phyloP scores from a whole-genome alignment of 192 early-diverging fungal species.

The Backusella tuberculispora region DNA sequence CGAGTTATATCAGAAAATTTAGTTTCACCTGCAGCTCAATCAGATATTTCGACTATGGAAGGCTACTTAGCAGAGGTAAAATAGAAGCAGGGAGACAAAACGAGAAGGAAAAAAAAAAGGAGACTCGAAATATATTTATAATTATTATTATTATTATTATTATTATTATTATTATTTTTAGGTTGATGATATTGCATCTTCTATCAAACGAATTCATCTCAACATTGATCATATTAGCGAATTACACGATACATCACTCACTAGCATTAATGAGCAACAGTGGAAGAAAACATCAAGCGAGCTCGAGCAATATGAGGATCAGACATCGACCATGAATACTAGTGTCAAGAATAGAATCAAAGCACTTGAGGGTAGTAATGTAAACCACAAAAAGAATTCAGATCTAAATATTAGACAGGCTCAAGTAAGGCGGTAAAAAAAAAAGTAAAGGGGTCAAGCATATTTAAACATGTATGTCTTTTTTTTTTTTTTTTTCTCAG shows the following conservation, averaged over 20 bases:
- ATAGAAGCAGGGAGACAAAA: not conserved
- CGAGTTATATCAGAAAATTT: not conserved
- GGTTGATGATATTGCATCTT: constrained; percentile 10
- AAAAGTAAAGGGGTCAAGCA: not conserved
- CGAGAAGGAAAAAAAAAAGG: not conserved
- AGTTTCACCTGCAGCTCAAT: constrained; percentile 11
- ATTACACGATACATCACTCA: constrained; percentile 21
- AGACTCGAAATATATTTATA: not conserved
- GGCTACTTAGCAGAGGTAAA: constrained; percentile 24
- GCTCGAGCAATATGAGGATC: constrained; percentile 25
- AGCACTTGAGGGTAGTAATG: constrained; percentile 25
- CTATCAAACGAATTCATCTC: constrained; percentile 10
- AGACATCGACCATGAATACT: constrained; percentile 33
- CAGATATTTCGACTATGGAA: constrained; percentile 11
- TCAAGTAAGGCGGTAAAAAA: constrained; percentile 12
- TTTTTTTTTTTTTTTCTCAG: not conserved
- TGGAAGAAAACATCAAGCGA: constrained; percentile 9
- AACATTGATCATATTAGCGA: constrained; percentile 24
- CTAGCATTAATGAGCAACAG: constrained; percentile 30
- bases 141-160: not conserved
- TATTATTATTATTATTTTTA: not conserved
- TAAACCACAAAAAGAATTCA: constrained; percentile 2
- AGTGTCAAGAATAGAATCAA: constrained; percentile 57
- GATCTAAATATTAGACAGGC: constrained; percentile 21
- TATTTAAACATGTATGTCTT: not conserved